Conservation (phyloP, 768 basidiomycete species). For the Collybia sordida region DNA sequence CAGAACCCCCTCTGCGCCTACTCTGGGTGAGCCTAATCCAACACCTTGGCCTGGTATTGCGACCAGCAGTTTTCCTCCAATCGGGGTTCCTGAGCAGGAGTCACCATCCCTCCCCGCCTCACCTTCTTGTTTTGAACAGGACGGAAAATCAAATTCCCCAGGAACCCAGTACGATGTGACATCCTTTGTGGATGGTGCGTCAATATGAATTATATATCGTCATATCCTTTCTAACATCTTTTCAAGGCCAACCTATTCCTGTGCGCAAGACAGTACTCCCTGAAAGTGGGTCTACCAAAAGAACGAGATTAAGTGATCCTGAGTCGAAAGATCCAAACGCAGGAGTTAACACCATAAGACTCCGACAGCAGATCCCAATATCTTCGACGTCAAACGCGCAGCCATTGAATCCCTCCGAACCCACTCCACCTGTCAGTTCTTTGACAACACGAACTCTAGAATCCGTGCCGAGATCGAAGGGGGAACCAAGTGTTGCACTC, state of each 20-base stretch:
- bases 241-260: conserved; percentile 23
- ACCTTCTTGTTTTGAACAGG: conserved; percentile 11
- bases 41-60: neutral
- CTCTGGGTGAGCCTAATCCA: conserved; percentile 3
- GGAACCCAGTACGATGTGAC: conserved; percentile 70
- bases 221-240: neutral
- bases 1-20: neutral
- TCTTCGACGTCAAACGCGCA: neutral
- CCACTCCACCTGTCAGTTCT: neutral
- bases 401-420: neutral
- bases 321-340: conserved; percentile 10
- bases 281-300: neutral
- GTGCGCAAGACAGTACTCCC: conserved; percentile 4
- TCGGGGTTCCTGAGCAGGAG: neutral
- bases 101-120: conserved; percentile 9
- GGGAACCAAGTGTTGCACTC: conserved; percentile 11
- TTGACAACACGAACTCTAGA: neutral
- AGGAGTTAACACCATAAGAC: neutral
- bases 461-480: neutral
- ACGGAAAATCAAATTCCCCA: conserved; percentile 34
- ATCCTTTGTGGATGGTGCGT: conserved; percentile 62
- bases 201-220: neutral
- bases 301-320: conserved; percentile 14
- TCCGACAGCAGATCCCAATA: conserved; percentile 10
- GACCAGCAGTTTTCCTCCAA: neutral